Percentiles rank a stretch among this genome's conserved stretches.
Evolutionary conservation across 2,329 filamentous ascomycete genomes (phyloP).

Genomic region (Parastagonospora avenae): DNA sequence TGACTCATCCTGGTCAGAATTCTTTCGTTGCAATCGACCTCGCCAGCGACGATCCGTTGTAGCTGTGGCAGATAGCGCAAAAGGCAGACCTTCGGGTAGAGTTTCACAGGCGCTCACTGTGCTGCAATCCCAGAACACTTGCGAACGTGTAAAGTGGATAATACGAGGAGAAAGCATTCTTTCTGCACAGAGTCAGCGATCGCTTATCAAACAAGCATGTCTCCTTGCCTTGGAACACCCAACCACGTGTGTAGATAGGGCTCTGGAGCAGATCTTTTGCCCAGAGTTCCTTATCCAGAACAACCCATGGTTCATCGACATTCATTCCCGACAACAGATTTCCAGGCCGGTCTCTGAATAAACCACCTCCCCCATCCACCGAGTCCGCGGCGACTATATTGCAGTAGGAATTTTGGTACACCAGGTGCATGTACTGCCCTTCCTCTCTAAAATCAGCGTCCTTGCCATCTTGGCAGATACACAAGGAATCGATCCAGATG

Average conservation of each 20-base stretch:
- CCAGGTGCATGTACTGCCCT: background rate
- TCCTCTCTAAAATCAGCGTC: background rate
- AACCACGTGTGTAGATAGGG: background rate
- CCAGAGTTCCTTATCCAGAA: background rate
- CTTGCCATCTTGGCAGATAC: background rate
- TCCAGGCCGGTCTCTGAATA: background rate
- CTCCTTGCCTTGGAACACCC: background rate
- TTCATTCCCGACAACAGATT: background rate
- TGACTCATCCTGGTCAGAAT: background rate
- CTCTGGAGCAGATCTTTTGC: background rate
- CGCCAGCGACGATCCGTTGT: background rate
- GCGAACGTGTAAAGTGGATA: background rate
- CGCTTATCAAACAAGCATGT: background rate
- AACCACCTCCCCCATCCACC: background rate
- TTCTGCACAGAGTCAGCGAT: background rate
- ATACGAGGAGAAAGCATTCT: constrained; percentile 2
- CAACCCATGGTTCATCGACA: background rate
- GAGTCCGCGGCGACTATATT: background rate
- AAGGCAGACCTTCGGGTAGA: background rate
- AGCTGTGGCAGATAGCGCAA: background rate
- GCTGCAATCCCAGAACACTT: background rate
- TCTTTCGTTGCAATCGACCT: background rate
- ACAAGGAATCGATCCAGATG: background rate
- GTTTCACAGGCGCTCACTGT: background rate
- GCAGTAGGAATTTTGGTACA: background rate